phyloP scores from a whole-genome alignment of 441 rosid species.

The Adansonia rubrostipa region DNA sequence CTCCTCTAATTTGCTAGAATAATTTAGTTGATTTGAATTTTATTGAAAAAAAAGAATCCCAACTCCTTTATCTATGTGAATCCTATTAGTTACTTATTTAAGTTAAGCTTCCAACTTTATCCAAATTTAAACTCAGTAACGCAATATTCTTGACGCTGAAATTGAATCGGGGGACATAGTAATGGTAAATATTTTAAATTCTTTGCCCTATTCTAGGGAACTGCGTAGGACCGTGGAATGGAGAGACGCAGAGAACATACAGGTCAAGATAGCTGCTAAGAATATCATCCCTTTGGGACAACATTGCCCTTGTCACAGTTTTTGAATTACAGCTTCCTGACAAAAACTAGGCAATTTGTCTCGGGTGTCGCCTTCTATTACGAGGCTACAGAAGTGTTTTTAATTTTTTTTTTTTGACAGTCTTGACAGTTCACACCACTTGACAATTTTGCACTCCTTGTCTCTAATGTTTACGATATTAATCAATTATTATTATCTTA shows the following conservation, averaged over 20 bases:
- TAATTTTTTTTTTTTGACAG: too few species aligned
- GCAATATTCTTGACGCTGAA: not conserved
- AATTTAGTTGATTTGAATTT: not conserved
- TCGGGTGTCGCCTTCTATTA: too few species aligned
- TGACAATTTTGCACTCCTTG: too few species aligned
- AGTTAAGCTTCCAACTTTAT: too few species aligned
- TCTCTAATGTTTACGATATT: too few species aligned
- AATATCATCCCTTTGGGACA: not conserved
- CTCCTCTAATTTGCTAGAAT: not conserved
- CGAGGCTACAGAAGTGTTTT: too few species aligned
- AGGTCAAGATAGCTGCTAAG: not conserved
- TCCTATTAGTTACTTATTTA: not conserved
- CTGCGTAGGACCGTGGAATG: conserved; percentile 2
- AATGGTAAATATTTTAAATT: not conserved
- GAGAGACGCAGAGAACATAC: not conserved
- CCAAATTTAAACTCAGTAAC: not conserved
- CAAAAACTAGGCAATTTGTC: too few species aligned
- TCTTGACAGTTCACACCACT: too few species aligned
- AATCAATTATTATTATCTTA: too few species aligned
- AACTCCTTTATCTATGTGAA: not conserved
- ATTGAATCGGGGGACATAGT: too few species aligned
- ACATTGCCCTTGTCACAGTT: not conserved
- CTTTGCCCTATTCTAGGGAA: conserved; percentile 8
- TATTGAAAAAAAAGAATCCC: not conserved
- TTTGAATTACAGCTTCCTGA: too few species aligned